phyloP scores from a whole-genome alignment of 257 asterid species.

The Knoxia roxburghii region DNA sequence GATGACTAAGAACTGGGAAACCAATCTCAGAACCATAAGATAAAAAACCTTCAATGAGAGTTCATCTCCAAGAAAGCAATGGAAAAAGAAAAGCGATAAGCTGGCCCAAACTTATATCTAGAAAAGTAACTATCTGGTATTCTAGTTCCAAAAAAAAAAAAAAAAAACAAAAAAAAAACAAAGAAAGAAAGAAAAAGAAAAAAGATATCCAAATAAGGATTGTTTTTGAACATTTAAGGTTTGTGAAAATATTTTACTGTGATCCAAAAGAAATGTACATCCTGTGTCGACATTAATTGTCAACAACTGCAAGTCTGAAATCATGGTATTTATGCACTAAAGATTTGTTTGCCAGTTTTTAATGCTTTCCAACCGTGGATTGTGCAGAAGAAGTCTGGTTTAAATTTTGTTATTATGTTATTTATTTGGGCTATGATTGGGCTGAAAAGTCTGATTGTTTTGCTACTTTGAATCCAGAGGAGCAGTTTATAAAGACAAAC shows the following conservation, averaged over 20 bases:
- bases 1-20: background rate
- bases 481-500: constrained; percentile 71
- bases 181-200: no score
- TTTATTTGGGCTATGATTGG: background rate
- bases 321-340: background rate
- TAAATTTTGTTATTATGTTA: background rate
- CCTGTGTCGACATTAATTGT: background rate
- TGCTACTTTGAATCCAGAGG: constrained; percentile 30
- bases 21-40: no score
- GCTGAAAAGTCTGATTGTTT: background rate
- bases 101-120: no score
- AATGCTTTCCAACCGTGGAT: no score
- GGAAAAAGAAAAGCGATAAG: no score
- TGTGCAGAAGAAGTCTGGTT: background rate
- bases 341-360: background rate
- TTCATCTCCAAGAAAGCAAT: no score
- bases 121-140: background rate
- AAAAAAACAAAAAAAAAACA: no score
- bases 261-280: background rate
- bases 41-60: background rate
- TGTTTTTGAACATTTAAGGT: background rate
- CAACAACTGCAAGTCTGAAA: background rate
- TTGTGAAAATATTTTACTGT: no score
- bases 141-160: background rate
- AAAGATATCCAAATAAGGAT: background rate